Percentiles rank a stretch among this genome's conserved stretches.
phyloP scores from a whole-genome alignment of 179 eudicot genomes.

The Carnegiea gigantea region DNA sequence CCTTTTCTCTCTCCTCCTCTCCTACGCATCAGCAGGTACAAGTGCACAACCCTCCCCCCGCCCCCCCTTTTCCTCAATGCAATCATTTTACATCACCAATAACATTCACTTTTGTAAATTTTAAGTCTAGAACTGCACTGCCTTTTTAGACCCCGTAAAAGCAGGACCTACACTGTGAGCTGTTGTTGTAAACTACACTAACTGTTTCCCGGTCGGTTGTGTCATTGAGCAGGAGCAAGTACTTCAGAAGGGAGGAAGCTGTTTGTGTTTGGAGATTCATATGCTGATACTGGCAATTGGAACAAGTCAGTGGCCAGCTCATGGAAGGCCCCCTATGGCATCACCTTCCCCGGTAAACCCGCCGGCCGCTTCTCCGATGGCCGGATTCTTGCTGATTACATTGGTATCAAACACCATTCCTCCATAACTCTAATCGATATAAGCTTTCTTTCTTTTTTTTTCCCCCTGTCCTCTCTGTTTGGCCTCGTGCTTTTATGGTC shows the following conservation, averaged over 20 bases:
- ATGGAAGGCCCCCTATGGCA: conserved; percentile 44
- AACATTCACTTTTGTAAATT: no score
- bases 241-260: conserved; percentile 3
- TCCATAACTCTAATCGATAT: background rate
- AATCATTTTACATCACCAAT: background rate
- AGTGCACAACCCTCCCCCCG: no score
- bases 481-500: background rate
- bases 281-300: conserved; percentile 47
- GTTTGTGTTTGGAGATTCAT: conserved; percentile 48
- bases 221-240: background rate
- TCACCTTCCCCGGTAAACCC: conserved; percentile 43
- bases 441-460: background rate
- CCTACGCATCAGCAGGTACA: conserved; percentile 3
- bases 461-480: background rate
- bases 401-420: conserved; percentile 20
- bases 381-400: conserved; percentile 37
- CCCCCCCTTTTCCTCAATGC: background rate
- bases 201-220: background rate
- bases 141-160: no score
- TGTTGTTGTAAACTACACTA: background rate
- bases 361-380: conserved; percentile 46
- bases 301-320: conserved; percentile 5
- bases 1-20: conserved; percentile 1
- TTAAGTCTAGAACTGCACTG: no score
- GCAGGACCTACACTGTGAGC: no score